A percentile compares a stretch with the other conserved stretches of the same genome.
phyloP scores from a whole-genome alignment of 2,329 filamentous ascomycete genomes.

The Graphilbum sp. region DNA sequence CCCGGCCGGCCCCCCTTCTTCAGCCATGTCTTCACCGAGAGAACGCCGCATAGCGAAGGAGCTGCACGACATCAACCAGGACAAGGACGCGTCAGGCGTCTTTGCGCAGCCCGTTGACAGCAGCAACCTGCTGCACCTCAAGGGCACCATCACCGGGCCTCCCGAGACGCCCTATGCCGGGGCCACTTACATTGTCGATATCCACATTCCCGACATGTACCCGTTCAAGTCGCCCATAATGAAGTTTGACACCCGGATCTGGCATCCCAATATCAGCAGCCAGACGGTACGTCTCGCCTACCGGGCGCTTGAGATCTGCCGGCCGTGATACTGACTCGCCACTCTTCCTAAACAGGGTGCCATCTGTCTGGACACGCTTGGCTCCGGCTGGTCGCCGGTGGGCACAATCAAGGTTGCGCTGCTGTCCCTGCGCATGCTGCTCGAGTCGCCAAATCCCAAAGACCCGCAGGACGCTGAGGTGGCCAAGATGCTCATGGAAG shows the following conservation, averaged over 20 bases:
- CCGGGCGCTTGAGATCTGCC: background rate
- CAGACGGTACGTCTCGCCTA: constrained; percentile 67
- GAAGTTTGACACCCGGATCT: constrained; percentile 84
- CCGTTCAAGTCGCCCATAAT: constrained; percentile 87
- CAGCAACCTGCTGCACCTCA: constrained; percentile 64
- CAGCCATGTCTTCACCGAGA: constrained; percentile 30
- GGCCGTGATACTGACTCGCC: background rate
- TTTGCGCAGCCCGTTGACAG: constrained; percentile 47
- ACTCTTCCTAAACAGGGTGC: constrained; percentile 46
- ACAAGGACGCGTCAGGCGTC: constrained; percentile 60
- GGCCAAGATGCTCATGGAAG: constrained; percentile 69
- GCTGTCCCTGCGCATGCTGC: constrained; percentile 80
- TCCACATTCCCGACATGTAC: constrained; percentile 75
- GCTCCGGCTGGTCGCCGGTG: constrained; percentile 83
- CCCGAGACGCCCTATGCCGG: constrained; percentile 89
- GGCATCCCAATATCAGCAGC: constrained; percentile 94
- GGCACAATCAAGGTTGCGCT: constrained; percentile 92
- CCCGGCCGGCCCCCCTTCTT: background rate
- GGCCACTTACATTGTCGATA: constrained; percentile 67
- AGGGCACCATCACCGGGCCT: constrained; percentile 69
- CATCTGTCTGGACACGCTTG: constrained; percentile 89
- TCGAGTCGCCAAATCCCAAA: constrained; percentile 85
- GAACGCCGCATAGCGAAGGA: constrained; percentile 56
- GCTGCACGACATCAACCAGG: constrained; percentile 56
- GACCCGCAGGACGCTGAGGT: constrained; percentile 96